These are phyloP conservation scores for Leishmania mexicana DNA, from an alignment of 208 protist species.

Conservation along the genomic window DNA sequence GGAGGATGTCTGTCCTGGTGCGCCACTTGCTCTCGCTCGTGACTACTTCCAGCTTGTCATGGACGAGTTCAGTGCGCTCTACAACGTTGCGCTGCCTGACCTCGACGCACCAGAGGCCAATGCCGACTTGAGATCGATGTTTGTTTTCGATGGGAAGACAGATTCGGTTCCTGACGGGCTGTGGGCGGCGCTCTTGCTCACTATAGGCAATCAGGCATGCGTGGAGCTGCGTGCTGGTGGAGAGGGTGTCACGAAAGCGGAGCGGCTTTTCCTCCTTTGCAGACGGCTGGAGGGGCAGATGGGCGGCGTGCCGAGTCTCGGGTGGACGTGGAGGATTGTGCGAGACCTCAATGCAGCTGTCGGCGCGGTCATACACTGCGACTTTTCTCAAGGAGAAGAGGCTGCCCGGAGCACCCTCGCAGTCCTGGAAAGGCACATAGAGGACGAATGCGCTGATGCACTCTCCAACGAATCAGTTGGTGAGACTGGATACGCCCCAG, in stretches of 20 bases:
- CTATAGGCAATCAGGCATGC: slow-evolving; percentile 64
- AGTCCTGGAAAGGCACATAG: slow-evolving; percentile 3
- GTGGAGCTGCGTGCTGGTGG: slow-evolving; percentile 32
- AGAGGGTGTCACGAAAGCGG: slow-evolving; percentile 8
- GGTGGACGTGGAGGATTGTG: slow-evolving; percentile 21
- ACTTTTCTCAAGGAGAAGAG: slow-evolving; percentile 21
- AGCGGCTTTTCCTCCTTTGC: slow-evolving; percentile 9
- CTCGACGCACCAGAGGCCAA: not conserved
- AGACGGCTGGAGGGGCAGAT: slow-evolving; percentile 13
- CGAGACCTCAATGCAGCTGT: slow-evolving; percentile 22
- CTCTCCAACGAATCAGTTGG: not conserved
- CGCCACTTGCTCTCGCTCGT: slow-evolving; percentile 10
- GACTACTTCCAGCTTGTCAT: slow-evolving; percentile 34
- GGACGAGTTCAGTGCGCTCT: slow-evolving; percentile 21
- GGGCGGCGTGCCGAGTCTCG: not conserved
- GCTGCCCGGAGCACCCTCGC: slow-evolving; percentile 15
- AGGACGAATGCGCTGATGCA: not conserved
- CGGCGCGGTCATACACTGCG: slow-evolving; percentile 24
- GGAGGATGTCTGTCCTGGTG: not conserved
- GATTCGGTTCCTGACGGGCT: slow-evolving; percentile 31
- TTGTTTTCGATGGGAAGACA: not conserved
- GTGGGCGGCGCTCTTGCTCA: slow-evolving; percentile 44
- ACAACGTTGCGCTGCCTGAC: slow-evolving; percentile 2
- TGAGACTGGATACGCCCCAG: not conserved
- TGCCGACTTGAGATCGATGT: not conserved